Base-by-base conservation (phyloP, 2,329 filamentous ascomycete genomes). In the Xylariaceae sp. region DNA sequence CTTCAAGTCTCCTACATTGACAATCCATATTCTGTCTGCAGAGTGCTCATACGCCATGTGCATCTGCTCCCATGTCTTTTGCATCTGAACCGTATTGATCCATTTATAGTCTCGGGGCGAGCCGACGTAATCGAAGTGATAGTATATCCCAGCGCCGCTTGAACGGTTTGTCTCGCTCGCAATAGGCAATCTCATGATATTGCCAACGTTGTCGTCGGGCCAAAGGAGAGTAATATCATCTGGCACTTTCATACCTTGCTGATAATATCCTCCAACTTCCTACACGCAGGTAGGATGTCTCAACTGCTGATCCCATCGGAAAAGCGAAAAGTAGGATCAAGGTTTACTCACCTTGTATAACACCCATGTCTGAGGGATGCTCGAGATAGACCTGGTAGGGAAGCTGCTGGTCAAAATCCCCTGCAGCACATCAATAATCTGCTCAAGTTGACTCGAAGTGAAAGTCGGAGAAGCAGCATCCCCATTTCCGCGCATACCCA, bases 1-100 rank as follows among this genome's bases (percentile, higher is more conserved):
- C 64, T 85, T 85, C 50, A 85, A 68, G 55, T 85, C 81, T 34
- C 80, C 81, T n/a, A 84, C 78, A 52, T 85, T 85, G 54, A 83
- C 77, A 37, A 84, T 72, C 81, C 80, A 85, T 49, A 85, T 80
- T 17, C 75, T 67, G 49, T 75, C 70, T 3, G 80, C 80, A 2
- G 77, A 67, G 23, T 78, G 72, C n/a, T 77, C 70, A 47, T 82
- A 77, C 2, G 80, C 76, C 44, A 80, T 66, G 48, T 74, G 70
- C 72, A 85, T 76, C 63, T 84, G 12, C 16, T 27, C 4, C 17
- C 4, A 21, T 8, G 25, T 39, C 49, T 52, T 35, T 50, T 50
- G 69, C 20, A 83, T 68, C 51, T 80, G 75, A 45, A 81, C 76
- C 0, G 79, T 83, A 61, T 84, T 83, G 62, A 83, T 80, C 77